Conservation (phyloP, 306 rosid genomes). For the Acacia acuminata region DNA sequence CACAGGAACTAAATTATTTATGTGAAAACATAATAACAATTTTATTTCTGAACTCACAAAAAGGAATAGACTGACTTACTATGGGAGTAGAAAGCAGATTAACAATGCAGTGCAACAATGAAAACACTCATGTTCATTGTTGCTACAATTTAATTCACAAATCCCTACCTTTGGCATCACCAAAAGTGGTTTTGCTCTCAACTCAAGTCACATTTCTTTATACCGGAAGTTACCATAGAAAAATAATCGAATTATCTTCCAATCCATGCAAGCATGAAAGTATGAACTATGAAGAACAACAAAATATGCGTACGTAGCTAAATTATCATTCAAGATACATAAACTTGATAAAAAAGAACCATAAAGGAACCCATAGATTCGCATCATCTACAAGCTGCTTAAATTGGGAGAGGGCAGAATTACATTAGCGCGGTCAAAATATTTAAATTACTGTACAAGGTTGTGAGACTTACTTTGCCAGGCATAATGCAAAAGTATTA, state of each 20-base stretch:
- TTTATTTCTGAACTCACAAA: conserved; percentile 19
- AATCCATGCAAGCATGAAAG: conserved; percentile 1
- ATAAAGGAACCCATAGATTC: background rate
- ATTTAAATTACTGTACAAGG: background rate
- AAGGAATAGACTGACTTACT: background rate
- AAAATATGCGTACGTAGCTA: background rate
- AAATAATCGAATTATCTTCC: background rate
- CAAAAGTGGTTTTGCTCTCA: background rate
- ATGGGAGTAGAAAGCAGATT: conserved; percentile 19
- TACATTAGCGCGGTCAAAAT: background rate
- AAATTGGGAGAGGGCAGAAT: background rate
- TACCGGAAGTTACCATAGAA: background rate
- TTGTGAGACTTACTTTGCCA: no score
- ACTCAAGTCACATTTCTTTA: conserved; percentile 10
- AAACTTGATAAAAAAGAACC: background rate
- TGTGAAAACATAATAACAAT: conserved; percentile 21
- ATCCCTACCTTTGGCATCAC: conserved; percentile 22
- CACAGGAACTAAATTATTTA: background rate
- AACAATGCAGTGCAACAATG: conserved; percentile 6
- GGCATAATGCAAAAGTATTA: background rate
- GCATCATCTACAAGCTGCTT: conserved; percentile 7
- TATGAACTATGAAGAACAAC: conserved; percentile 7
- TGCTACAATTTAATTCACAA: conserved; percentile 7
- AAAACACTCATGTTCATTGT: background rate
- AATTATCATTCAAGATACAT: conserved; percentile 9